Base-by-base conservation (phyloP, 306 rosid genomes). In the Prunus davidiana region DNA sequence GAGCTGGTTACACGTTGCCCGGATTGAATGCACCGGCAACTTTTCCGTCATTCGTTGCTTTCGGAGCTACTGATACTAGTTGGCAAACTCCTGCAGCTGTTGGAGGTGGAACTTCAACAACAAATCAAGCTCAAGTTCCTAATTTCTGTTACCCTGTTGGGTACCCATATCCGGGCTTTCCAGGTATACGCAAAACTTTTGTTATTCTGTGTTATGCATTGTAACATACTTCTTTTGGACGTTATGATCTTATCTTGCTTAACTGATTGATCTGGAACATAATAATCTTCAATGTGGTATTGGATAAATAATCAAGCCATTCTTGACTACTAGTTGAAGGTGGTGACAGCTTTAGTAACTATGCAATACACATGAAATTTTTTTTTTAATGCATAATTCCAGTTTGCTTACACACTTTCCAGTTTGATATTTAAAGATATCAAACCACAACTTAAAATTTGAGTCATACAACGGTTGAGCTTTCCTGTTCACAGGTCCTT, bases 111-210 rank as follows among this genome's bases (percentile, higher is more conserved):
- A 41, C 83, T 84, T 74, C 84, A 45, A 69, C 82, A 25, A 65
- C 75, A 41, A 70, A 69, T 56, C 87, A 81, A 62, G 68, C 74
- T 27, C 75, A 16, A 46, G 70, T 72, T 83, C 87, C 93, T 55
- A 87, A 78, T 77, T 58, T 79, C 38, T 55, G 65, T 85, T 83
- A 81, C 75, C 84, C 57, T 62, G 65, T 70, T 60, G 91, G 88
- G 8, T 87, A 74, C 77, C 12, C 86, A 8, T 77, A 76, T 79
- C 84, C 87, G 8, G 78, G 85, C 12, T 82, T 83, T 82, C 66
- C 85, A 71, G 86, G 96, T 88, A 77, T 79, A 55, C 64, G 13
- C 47, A 64, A 70, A 58, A 78, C 67, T 22, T 64, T 10, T 41
- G 65, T 63, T 64, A 69, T 82, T 58, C 25, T 66, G 18, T 68